A percentile compares a stretch with the other conserved stretches of the same genome.
These are phyloP conservation scores for Arxiozyma heterogenica DNA, from an alignment of 1,139 yeast species.

Conservation along the genomic window DNA sequence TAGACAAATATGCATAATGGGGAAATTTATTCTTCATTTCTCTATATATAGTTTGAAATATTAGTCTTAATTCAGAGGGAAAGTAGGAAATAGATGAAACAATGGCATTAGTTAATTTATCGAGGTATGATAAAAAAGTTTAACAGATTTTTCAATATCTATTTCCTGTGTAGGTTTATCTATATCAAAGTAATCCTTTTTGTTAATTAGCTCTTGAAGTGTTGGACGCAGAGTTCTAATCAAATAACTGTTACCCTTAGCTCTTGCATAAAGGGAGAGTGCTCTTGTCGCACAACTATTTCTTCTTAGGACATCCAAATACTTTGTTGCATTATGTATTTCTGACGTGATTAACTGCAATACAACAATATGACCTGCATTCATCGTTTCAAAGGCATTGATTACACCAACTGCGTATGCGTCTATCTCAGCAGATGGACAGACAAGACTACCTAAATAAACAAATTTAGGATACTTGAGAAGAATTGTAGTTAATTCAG, in stretches of 20 bases:
- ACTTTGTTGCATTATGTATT: slow-evolving; percentile 47
- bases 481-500: slow-evolving; percentile 13
- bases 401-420: slow-evolving; percentile 61
- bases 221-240: slow-evolving; percentile 47
- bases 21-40: slow-evolving; percentile 60
- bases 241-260: slow-evolving; percentile 54
- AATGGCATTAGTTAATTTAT: slow-evolving; percentile 51
- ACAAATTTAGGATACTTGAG: slow-evolving; percentile 30
- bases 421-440: slow-evolving; percentile 64
- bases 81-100: slow-evolving; percentile 46
- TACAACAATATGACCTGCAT: slow-evolving; percentile 48
- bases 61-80: slow-evolving; percentile 65
- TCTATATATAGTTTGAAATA: slow-evolving; percentile 64
- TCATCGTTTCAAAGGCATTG: slow-evolving; percentile 47
- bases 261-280: slow-evolving; percentile 60
- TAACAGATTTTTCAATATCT: slow-evolving; percentile 32
- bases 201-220: slow-evolving; percentile 40
- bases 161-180: slow-evolving; percentile 43
- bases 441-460: slow-evolving; percentile 35
- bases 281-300: slow-evolving; percentile 77
- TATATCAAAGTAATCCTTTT: slow-evolving; percentile 53
- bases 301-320: slow-evolving; percentile 67
- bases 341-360: slow-evolving; percentile 54
- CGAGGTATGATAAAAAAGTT: slow-evolving; percentile 51
- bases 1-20: slow-evolving; percentile 53